Percentiles rank a stretch among this genome's conserved stretches.
Conservation (phyloP, 345 rosid species). For the Gossypium stocksii region DNA sequence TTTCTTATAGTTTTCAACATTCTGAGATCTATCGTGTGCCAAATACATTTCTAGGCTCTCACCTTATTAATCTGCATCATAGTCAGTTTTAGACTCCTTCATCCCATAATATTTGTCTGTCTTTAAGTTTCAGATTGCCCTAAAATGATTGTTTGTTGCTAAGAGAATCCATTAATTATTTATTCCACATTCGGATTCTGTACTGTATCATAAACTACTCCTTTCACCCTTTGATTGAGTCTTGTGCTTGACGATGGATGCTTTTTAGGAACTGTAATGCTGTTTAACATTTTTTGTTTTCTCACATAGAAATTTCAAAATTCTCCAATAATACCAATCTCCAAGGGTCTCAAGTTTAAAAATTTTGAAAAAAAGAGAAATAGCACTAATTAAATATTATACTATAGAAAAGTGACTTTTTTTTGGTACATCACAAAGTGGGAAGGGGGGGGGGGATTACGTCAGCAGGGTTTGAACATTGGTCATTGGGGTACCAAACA, state of each 20-base stretch:
- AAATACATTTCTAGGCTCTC: not conserved
- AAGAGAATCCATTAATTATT: constrained; percentile 1
- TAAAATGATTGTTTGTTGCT: not conserved
- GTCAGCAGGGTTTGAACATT: too few species aligned
- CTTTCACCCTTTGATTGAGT: not conserved
- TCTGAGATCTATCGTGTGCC: not conserved
- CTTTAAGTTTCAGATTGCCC: not conserved
- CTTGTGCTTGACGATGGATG: not conserved
- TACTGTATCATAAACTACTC: not conserved
- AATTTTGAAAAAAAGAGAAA: not conserved
- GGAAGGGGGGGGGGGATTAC: too few species aligned
- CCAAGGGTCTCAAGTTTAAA: not conserved
- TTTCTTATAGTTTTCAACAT: not conserved
- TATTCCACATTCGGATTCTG: not conserved
- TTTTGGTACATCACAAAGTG: too few species aligned
- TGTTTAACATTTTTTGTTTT: not conserved
- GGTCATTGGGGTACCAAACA: too few species aligned
- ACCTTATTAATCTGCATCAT: not conserved
- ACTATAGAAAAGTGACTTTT: not conserved
- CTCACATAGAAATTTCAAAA: not conserved
- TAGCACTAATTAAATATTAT: not conserved
- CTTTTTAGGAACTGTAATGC: not conserved
- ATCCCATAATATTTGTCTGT: not conserved
- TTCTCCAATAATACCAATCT: not conserved
- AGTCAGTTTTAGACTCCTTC: not conserved